Conservation (phyloP, 768 basidiomycete species). For the Boletus coccyginus region DNA sequence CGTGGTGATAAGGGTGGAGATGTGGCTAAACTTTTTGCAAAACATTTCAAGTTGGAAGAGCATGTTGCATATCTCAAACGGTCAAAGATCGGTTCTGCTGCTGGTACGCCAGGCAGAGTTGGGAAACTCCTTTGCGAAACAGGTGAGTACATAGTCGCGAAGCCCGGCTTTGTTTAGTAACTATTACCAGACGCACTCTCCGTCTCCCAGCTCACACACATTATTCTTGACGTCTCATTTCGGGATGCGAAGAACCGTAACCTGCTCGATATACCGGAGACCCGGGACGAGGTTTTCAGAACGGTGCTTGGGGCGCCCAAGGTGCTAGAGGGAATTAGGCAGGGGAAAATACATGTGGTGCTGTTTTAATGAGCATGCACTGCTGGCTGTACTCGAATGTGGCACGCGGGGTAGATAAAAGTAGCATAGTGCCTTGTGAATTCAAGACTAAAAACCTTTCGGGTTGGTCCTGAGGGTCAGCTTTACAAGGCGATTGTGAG, state of each 20-base stretch:
- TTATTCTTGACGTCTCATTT: slow-evolving; percentile 75
- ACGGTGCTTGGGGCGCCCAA: slow-evolving; percentile 62
- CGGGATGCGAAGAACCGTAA: slow-evolving; percentile 74
- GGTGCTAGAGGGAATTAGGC: slow-evolving; percentile 59
- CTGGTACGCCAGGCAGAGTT: slow-evolving; percentile 89
- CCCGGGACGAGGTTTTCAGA: slow-evolving; percentile 76
- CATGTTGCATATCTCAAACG: slow-evolving; percentile 80
- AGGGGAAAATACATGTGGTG: slow-evolving; percentile 77
- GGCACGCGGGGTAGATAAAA: slow-evolving; percentile 7
- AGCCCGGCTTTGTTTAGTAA: slow-evolving; percentile 2
- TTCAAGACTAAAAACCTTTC: slow-evolving; percentile 79
- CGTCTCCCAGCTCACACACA: slow-evolving; percentile 75
- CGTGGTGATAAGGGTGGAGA: slow-evolving; percentile 85
- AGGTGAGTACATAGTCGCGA: slow-evolving; percentile 39
- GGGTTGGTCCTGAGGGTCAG: slow-evolving; percentile 86
- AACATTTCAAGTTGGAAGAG: slow-evolving; percentile 87
- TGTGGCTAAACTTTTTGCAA: slow-evolving; percentile 93
- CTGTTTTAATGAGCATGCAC: slow-evolving; percentile 51
- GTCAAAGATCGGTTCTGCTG: slow-evolving; percentile 86
- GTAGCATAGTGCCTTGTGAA: slow-evolving; percentile 35
- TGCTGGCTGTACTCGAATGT: background rate
- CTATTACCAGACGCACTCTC: slow-evolving; percentile 59
- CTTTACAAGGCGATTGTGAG: slow-evolving; percentile 38
- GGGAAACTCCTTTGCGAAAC: slow-evolving; percentile 80
- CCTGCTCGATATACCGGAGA: slow-evolving; percentile 81